Evolutionary conservation across 148 eudicot genomes (phyloP).

Genomic region (Mesembryanthemum crystallinum): DNA sequence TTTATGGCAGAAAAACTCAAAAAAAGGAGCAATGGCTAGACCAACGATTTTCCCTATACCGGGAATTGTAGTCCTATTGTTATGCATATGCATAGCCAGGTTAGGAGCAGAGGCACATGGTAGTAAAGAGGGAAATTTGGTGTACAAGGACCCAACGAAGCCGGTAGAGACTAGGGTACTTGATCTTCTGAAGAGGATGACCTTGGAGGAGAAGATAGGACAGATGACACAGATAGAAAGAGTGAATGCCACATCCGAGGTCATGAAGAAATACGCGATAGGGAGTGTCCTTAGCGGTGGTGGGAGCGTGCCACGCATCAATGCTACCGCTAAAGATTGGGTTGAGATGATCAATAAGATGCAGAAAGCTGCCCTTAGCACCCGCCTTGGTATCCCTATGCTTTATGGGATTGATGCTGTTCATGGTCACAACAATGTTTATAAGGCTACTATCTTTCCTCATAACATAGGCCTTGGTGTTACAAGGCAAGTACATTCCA

Average conservation of each 20-base stretch:
- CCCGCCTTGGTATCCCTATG: constrained; percentile 49
- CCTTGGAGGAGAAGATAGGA: constrained; percentile 57
- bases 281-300: constrained; percentile 48
- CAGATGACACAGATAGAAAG: constrained; percentile 64
- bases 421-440: constrained; percentile 51
- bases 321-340: constrained; percentile 43
- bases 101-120: background rate
- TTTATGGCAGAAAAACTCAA: background rate
- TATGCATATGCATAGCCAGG: background rate
- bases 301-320: constrained; percentile 38
- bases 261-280: constrained; percentile 47
- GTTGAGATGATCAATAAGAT: constrained; percentile 36
- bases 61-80: background rate
- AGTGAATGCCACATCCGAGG: constrained; percentile 40
- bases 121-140: constrained; percentile 19
- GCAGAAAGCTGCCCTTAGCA: constrained; percentile 41
- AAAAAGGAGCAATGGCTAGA: background rate
- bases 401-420: constrained; percentile 50
- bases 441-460: constrained; percentile 50
- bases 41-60: background rate
- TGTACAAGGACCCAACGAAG: constrained; percentile 44
- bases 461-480: constrained; percentile 54
- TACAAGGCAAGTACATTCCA: constrained; percentile 11
- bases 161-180: constrained; percentile 35
- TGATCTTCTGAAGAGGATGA: constrained; percentile 51